Evolutionary conservation across 225 moss, liverwort and hornwort species (phyloP).

Genomic region (Takakia lepidozioides): DNA sequence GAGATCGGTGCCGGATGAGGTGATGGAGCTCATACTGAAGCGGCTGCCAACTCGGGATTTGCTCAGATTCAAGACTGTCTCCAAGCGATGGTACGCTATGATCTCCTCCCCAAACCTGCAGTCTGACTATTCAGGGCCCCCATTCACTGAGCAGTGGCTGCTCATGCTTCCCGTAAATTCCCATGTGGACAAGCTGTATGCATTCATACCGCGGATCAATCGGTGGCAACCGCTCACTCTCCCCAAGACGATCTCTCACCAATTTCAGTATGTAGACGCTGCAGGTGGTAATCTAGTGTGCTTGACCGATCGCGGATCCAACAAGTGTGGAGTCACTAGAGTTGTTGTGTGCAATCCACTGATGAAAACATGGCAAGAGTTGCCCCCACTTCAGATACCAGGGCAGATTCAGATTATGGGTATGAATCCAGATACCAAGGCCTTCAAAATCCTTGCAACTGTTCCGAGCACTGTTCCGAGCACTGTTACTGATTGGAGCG

Average conservation of each 20-base stretch:
- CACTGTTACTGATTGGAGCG: neutral
- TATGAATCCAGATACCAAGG: constrained; percentile 10
- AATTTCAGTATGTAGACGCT: constrained; percentile 5
- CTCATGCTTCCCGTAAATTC: constrained; percentile 4
- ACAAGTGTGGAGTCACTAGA: neutral
- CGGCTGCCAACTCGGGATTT: constrained; percentile 5
- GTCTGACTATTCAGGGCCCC: constrained; percentile 2
- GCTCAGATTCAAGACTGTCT: constrained; percentile 4
- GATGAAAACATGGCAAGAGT: constrained; percentile 10
- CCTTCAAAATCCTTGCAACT: constrained; percentile 10
- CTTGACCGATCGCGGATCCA: constrained; percentile 2
- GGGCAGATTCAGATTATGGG: constrained; percentile 8
- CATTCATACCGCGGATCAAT: constrained; percentile 1
- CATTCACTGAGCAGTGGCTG: constrained; percentile 5
- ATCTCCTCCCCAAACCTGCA: constrained; percentile 4
- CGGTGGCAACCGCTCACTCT: constrained; percentile 9
- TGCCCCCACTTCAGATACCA: constrained; percentile 1
- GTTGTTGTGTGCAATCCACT: constrained; percentile 9
- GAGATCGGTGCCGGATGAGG: constrained; percentile 8
- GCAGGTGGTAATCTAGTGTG: constrained; percentile 9
- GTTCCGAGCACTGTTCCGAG: no score
- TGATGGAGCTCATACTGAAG: constrained; percentile 10
- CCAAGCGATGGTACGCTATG: constrained; percentile 5
- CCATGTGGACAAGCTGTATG: constrained; percentile 1
- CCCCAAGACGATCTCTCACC: constrained; percentile 2